Conservation (phyloP, 1,284 basidiomycete genomes). For the Vanrija sp. region DNA sequence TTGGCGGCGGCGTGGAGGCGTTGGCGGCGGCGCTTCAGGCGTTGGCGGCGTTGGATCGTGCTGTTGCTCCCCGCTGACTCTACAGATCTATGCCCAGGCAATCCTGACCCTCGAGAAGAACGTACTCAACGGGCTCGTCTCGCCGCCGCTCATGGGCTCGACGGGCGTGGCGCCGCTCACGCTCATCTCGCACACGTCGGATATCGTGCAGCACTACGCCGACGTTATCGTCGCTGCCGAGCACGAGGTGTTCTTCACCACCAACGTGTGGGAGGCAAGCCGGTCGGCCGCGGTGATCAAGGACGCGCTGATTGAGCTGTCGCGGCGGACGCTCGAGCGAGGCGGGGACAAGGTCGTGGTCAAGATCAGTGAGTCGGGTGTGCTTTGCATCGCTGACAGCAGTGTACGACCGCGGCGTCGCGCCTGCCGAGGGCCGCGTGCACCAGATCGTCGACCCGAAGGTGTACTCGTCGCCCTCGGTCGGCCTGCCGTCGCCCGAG, state of each 20-base stretch:
- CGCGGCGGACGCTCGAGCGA: conserved; percentile 23
- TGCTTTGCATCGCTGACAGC: too few species aligned
- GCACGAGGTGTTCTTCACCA: conserved; percentile 35
- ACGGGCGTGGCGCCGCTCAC: conserved; percentile 27
- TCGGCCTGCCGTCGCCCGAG: conserved; percentile 14
- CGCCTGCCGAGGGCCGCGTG: conserved; percentile 8
- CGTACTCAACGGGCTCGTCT: conserved; percentile 27
- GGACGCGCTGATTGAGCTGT: conserved; percentile 32
- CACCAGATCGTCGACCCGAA: conserved; percentile 15
- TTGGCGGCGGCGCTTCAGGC: background rate
- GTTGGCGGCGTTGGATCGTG: background rate
- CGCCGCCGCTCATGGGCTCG: conserved; percentile 26
- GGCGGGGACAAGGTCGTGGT: conserved; percentile 29
- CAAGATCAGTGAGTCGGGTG: conserved; percentile 22
- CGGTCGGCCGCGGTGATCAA: conserved; percentile 23
- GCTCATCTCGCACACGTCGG: conserved; percentile 33
- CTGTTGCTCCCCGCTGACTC: background rate
- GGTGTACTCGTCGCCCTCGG: conserved; percentile 4
- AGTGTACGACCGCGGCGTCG: conserved; percentile 34
- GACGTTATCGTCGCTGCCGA: conserved; percentile 30
- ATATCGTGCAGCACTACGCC: conserved; percentile 36
- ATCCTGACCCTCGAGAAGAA: conserved; percentile 26
- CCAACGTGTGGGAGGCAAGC: conserved; percentile 38
- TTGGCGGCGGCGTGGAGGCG: background rate
- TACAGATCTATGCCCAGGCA: conserved; percentile 28